phyloP scores from a whole-genome alignment of 305 asterid genomes.

The Stenogyne calaminthoides region DNA sequence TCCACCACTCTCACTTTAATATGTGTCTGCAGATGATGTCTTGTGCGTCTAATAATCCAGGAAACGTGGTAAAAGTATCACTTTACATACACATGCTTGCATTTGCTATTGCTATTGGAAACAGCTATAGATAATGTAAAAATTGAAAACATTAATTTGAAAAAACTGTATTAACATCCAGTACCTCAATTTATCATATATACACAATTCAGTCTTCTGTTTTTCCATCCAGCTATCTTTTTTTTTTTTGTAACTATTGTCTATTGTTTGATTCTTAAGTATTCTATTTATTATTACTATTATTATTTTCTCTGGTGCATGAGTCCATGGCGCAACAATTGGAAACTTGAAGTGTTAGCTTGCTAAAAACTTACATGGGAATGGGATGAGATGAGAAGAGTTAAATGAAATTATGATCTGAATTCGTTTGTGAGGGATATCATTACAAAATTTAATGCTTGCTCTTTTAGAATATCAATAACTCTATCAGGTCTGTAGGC shows the following conservation, averaged over 20 bases:
- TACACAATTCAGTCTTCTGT: neutral
- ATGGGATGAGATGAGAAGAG: slow-evolving; percentile 8
- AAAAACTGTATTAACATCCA: neutral
- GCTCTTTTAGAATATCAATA: neutral
- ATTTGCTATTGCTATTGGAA: neutral
- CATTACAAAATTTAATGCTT: neutral
- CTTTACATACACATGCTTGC: neutral
- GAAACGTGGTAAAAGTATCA: slow-evolving; percentile 8
- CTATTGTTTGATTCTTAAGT: neutral
- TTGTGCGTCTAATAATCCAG: neutral
- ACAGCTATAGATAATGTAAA: neutral
- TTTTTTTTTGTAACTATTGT: neutral
- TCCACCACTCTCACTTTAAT: neutral
- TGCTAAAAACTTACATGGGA: neutral
- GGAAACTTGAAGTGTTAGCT: slow-evolving; percentile 12
- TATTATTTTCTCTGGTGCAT: neutral
- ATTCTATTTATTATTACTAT: neutral
- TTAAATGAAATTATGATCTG: neutral
- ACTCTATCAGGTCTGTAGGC: neutral
- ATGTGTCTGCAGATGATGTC: slow-evolving; percentile 1
- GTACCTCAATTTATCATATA: neutral
- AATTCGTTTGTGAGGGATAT: neutral
- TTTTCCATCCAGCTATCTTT: neutral
- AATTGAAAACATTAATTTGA: neutral
- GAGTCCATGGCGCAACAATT: neutral